Percentiles rank a stretch among this genome's conserved stretches.
phyloP scores from a whole-genome alignment of 306 rosid genomes.

The Prunus campanulata region DNA sequence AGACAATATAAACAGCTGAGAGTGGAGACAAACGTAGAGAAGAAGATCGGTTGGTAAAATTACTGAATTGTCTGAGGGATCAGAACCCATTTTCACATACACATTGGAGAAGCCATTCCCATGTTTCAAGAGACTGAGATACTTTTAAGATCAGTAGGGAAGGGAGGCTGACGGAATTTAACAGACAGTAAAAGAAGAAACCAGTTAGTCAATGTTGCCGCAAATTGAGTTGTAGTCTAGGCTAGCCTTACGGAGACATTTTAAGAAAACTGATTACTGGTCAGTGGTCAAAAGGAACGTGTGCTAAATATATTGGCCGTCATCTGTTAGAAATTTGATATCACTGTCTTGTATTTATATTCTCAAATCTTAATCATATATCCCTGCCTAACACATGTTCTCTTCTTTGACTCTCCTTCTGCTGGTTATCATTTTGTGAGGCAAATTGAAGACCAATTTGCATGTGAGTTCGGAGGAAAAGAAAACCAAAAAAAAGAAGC shows the following conservation, averaged over 20 bases:
- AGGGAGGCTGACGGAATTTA: neutral
- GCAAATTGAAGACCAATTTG: neutral
- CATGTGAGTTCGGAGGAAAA: no score
- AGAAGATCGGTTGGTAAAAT: neutral
- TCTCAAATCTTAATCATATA: neutral
- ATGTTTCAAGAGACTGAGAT: neutral
- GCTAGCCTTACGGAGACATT: neutral
- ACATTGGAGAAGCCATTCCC: neutral
- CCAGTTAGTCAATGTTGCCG: constrained; percentile 5
- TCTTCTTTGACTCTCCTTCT: neutral
- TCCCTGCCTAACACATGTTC: neutral
- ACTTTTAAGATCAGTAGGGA: neutral
- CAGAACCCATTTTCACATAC: neutral
- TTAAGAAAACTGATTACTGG: neutral
- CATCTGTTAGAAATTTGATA: neutral
- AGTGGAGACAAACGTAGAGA: neutral
- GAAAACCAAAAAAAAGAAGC: no score
- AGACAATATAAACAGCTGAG: neutral
- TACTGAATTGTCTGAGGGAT: neutral
- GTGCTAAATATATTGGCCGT: neutral
- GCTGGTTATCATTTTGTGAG: neutral
- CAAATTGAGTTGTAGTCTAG: neutral
- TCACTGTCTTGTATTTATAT: neutral
- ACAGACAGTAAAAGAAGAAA: neutral
- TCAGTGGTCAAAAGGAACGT: constrained; percentile 8